These are phyloP conservation scores for Aethionema arabicum DNA, from an alignment of 345 rosid genomes.

Conservation along the genomic window DNA sequence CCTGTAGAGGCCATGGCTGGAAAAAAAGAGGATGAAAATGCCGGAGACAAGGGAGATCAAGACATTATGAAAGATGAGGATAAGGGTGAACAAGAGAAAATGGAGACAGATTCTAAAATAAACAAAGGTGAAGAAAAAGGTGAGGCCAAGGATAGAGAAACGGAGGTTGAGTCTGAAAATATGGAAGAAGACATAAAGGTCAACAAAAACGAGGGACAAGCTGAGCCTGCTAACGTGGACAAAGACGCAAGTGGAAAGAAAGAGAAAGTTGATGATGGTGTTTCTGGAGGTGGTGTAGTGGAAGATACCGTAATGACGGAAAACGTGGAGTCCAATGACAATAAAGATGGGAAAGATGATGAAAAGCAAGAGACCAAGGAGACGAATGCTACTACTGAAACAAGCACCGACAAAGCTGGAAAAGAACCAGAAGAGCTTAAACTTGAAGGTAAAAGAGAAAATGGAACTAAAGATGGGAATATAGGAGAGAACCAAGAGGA, in stretches of 20 bases:
- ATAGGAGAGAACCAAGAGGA: conserved; percentile 23
- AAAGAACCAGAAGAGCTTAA: conserved; percentile 28
- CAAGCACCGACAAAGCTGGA: conserved; percentile 24
- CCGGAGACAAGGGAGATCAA: conserved; percentile 24
- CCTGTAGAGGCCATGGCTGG: conserved; percentile 38
- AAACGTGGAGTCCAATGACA: conserved; percentile 23
- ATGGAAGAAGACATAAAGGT: conserved; percentile 16
- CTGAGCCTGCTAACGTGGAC: conserved; percentile 20
- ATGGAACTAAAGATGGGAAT: conserved; percentile 30
- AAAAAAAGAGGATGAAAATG: conserved; percentile 20
- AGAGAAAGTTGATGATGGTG: conserved; percentile 35
- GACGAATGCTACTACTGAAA: conserved; percentile 17
- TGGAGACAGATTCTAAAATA: conserved; percentile 31
- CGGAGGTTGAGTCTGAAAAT: conserved; percentile 21
- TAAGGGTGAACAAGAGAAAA: conserved; percentile 21
- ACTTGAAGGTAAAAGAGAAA: conserved; percentile 25
- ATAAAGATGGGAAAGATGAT: conserved; percentile 23
- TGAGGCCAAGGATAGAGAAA: conserved; percentile 3
- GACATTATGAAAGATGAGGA: conserved; percentile 18
- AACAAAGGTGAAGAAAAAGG: conserved; percentile 21
- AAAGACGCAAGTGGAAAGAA: conserved; percentile 26
- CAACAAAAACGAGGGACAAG: conserved; percentile 21
- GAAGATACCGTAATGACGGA: conserved; percentile 22
- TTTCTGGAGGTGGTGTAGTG: conserved; percentile 30
- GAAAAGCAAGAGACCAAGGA: conserved; percentile 26